Evolutionary conservation across 371 early-diverging fungal genomes (phyloP).

Genomic region (Mucor sp.): DNA sequence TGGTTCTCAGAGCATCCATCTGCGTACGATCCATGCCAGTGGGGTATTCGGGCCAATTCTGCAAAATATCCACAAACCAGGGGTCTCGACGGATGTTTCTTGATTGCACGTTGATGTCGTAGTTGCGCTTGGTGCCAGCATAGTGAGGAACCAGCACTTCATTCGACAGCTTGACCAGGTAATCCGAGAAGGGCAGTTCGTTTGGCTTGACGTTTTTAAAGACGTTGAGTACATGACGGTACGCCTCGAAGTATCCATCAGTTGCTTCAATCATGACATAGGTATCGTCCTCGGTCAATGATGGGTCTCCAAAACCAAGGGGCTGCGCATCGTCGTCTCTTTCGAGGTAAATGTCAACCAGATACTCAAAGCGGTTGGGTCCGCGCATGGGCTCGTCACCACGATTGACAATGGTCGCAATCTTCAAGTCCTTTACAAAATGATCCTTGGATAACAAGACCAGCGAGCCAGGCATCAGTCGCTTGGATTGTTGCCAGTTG

Average conservation of each 20-base stretch:
- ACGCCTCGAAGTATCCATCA: slow-evolving; percentile 58
- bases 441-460: slow-evolving; percentile 56
- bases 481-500: slow-evolving; percentile 57
- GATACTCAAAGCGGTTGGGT: slow-evolving; percentile 46
- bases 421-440: slow-evolving; percentile 53
- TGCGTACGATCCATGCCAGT: slow-evolving; percentile 52
- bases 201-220: slow-evolving; percentile 15
- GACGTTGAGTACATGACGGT: slow-evolving; percentile 43
- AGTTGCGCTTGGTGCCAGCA: slow-evolving; percentile 34
- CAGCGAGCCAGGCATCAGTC: slow-evolving; percentile 60
- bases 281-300: slow-evolving; percentile 30
- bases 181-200: slow-evolving; percentile 17
- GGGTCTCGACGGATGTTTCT: background rate
- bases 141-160: slow-evolving; percentile 31
- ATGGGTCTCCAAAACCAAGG: slow-evolving; percentile 47
- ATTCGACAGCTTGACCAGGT: slow-evolving; percentile 26
- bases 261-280: slow-evolving; percentile 54
- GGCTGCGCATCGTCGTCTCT: slow-evolving; percentile 42
- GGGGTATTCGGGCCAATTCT: slow-evolving; percentile 33
- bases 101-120: slow-evolving; percentile 32
- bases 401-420: slow-evolving; percentile 63
- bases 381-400: slow-evolving; percentile 50
- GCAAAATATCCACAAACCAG: slow-evolving; percentile 35
- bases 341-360: slow-evolving; percentile 57
- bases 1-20: slow-evolving; percentile 54